These are phyloP conservation scores for Stylosanthes scabra DNA, from an alignment of 331 rosid species.

Conservation along the genomic window DNA sequence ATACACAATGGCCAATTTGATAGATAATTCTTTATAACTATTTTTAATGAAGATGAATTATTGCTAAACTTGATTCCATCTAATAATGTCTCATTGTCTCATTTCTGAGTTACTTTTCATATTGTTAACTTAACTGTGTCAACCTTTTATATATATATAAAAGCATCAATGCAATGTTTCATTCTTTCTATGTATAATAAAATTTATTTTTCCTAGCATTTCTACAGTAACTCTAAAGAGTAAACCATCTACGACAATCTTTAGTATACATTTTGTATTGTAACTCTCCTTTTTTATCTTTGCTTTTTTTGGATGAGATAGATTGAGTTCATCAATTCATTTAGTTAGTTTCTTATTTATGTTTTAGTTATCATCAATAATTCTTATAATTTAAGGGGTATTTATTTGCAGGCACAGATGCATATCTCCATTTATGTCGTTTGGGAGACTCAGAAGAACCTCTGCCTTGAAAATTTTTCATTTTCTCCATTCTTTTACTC, in stretches of 20 bases:
- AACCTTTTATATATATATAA: neutral
- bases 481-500: neutral
- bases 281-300: no score
- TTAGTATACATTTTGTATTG: neutral
- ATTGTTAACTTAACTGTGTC: neutral
- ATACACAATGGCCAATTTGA: no score
- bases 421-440: constrained; percentile 78
- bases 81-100: no score
- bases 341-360: no score
- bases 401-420: constrained; percentile 71
- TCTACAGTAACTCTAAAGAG: no score
- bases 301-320: no score
- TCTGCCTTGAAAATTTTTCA: constrained; percentile 49
- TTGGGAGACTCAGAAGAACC: constrained; percentile 87
- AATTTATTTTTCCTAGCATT: no score
- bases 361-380: neutral
- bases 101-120: no score
- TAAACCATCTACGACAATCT: neutral
- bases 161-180: no score
- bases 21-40: no score
- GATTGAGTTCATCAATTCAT: neutral
- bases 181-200: neutral
- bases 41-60: no score
- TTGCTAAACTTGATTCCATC: no score
- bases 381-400: neutral